Conservation (phyloP, 805 yeast genomes). For the Nakazawaea peltata region DNA sequence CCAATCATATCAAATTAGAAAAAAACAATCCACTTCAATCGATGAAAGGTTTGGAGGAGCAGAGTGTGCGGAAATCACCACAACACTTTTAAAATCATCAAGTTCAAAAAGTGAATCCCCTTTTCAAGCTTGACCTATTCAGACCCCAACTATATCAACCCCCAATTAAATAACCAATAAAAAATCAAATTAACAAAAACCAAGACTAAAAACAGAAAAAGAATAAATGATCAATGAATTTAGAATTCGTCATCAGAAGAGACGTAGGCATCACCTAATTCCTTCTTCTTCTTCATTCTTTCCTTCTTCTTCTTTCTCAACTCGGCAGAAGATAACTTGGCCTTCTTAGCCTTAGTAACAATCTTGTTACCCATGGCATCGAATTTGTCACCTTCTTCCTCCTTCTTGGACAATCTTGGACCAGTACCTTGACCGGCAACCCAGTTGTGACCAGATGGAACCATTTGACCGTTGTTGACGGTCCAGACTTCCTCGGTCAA, state of each 20-base stretch:
- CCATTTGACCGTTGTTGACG: constrained; percentile 95
- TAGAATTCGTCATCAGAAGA: constrained; percentile 88
- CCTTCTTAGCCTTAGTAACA: constrained; percentile 91
- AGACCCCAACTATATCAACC: no score
- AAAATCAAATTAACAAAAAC: no score
- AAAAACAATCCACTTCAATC: no score
- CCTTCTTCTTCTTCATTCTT: constrained; percentile 99
- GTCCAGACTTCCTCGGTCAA: constrained; percentile 99
- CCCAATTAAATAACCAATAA: no score
- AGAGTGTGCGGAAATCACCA: no score
- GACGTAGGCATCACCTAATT: constrained; percentile 97
- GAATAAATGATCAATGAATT: not conserved
- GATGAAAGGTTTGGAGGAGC: no score
- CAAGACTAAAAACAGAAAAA: not conserved
- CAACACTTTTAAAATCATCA: no score
- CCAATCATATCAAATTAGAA: no score
- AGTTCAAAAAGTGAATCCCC: no score
- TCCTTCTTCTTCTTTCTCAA: constrained; percentile 99
- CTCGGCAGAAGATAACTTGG: constrained; percentile 97
- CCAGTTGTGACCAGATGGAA: constrained; percentile 99
- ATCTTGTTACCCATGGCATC: constrained; percentile 99
- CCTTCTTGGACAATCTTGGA: constrained; percentile 98
- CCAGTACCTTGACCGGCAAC: constrained; percentile 99
- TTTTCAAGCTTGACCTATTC: no score
- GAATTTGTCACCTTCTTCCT: constrained; percentile 94